These are phyloP conservation scores for Geotrichum macrosporum DNA, from an alignment of 1,139 yeast species.

Conservation along the genomic window DNA sequence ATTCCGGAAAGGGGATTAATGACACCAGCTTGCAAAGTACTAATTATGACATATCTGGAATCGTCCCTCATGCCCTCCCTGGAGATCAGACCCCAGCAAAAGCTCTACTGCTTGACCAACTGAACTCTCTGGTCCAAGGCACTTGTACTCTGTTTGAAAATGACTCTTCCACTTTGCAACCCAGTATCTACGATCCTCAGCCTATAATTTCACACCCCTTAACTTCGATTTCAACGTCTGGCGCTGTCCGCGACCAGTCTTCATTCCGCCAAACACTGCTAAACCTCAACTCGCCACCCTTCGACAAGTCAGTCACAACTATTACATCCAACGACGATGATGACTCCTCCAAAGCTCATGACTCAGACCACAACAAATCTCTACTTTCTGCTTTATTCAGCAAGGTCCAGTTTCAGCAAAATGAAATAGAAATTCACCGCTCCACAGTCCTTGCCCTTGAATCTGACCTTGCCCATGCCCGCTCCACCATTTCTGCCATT, in stretches of 20 bases:
- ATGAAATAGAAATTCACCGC: slow-evolving; percentile 38
- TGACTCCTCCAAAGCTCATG: background rate
- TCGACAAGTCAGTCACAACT: background rate
- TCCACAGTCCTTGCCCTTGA: slow-evolving; percentile 40
- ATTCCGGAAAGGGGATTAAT: background rate
- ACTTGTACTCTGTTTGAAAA: slow-evolving; percentile 18
- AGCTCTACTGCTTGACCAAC: slow-evolving; percentile 24
- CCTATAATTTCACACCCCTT: background rate
- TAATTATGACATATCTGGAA: slow-evolving; percentile 7
- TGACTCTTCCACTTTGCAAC: slow-evolving; percentile 1
- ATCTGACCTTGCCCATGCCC: slow-evolving; percentile 38
- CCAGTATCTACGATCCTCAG: slow-evolving; percentile 5
- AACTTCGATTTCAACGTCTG: too few species aligned
- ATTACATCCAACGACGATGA: background rate
- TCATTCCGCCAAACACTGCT: slow-evolving; percentile 10
- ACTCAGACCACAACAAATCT: slow-evolving; percentile 11
- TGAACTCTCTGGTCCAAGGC: slow-evolving; percentile 20
- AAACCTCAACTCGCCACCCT: slow-evolving; percentile 2
- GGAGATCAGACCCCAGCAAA: slow-evolving; percentile 29
- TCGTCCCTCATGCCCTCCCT: slow-evolving; percentile 22
- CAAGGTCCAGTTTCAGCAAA: slow-evolving; percentile 40
- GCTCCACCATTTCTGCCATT: slow-evolving; percentile 37
- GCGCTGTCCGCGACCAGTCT: background rate
- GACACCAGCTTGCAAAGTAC: slow-evolving; percentile 1
- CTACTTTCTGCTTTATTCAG: slow-evolving; percentile 28